A percentile compares a stretch with the other conserved stretches of the same genome.
Evolutionary conservation across 2,329 filamentous ascomycete genomes (phyloP).

Genomic region (Colletotrichum sp.): DNA sequence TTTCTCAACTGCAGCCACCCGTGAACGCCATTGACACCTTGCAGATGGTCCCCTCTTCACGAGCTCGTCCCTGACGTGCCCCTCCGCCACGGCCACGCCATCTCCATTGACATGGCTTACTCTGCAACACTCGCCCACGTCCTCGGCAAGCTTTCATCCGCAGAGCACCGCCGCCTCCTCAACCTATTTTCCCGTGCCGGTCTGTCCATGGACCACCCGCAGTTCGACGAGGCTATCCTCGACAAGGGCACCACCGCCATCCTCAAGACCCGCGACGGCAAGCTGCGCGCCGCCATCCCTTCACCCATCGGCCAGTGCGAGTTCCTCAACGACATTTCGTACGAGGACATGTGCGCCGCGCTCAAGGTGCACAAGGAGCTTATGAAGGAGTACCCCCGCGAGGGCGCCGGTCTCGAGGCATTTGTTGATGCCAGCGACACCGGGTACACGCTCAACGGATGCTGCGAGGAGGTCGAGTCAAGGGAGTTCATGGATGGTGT

Average conservation of each 20-base stretch:
- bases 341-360: constrained; percentile 66
- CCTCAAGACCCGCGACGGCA: constrained; percentile 72
- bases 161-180: constrained; percentile 67
- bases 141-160: constrained; percentile 64
- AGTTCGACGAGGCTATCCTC: constrained; percentile 70
- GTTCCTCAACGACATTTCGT: constrained; percentile 71
- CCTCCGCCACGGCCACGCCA: constrained; percentile 75
- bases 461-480: neutral
- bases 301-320: constrained; percentile 69
- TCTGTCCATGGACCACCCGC: constrained; percentile 72
- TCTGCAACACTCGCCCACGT: constrained; percentile 71
- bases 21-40: neutral
- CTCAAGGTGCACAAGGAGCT: constrained; percentile 68
- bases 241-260: constrained; percentile 72
- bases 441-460: constrained; percentile 52
- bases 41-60: constrained; percentile 72
- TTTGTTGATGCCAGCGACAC: constrained; percentile 74
- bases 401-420: constrained; percentile 70
- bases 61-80: constrained; percentile 73
- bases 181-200: constrained; percentile 73
- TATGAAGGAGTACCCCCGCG: constrained; percentile 66
- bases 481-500: neutral
- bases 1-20: constrained; percentile 18
- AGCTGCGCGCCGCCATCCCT: constrained; percentile 71
- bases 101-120: constrained; percentile 79